Percentiles rank a stretch among this genome's conserved stretches.
These are phyloP conservation scores for Ophiostoma ulmi DNA, from an alignment of 2,329 filamentous ascomycete species.

Conservation along the genomic window DNA sequence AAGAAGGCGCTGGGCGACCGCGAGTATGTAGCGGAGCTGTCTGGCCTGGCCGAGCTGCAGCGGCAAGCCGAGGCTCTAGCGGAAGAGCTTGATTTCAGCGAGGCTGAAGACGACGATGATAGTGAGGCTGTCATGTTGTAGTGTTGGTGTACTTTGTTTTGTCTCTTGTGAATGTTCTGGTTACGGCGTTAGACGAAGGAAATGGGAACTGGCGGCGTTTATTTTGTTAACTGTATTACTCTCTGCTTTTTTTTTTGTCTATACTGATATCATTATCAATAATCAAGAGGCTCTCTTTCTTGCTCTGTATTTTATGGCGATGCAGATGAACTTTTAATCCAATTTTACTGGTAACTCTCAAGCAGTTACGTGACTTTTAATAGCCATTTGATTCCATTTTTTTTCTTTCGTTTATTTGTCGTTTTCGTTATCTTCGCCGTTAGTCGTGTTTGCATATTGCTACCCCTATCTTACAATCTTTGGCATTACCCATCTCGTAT, in stretches of 20 bases:
- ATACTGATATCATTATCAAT: neutral
- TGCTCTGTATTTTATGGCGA: neutral
- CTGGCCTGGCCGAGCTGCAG: slow-evolving; percentile 68
- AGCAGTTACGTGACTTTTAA: neutral
- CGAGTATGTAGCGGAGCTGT: slow-evolving; percentile 73
- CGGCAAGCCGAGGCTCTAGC: slow-evolving; percentile 49
- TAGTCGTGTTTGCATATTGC: neutral
- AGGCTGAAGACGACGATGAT: slow-evolving; percentile 48
- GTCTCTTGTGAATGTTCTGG: neutral
- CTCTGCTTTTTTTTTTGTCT: neutral
- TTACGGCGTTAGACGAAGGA: neutral
- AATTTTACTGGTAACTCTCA: too few relatives aligned
- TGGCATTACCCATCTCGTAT: neutral
- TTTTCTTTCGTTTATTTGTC: neutral
- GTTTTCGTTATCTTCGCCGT: neutral
- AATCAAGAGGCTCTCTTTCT: too few relatives aligned
- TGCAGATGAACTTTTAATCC: neutral
- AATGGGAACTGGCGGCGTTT: neutral
- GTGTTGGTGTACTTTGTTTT: neutral
- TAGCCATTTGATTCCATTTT: neutral
- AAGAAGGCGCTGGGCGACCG: slow-evolving; percentile 67
- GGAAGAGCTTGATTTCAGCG: slow-evolving; percentile 56
- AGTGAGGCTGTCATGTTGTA: slow-evolving; percentile 52
- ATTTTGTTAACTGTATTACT: neutral
- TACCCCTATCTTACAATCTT: too few relatives aligned